Conservation (phyloP, 306 rosid species). For the Prunus campanulata region DNA sequence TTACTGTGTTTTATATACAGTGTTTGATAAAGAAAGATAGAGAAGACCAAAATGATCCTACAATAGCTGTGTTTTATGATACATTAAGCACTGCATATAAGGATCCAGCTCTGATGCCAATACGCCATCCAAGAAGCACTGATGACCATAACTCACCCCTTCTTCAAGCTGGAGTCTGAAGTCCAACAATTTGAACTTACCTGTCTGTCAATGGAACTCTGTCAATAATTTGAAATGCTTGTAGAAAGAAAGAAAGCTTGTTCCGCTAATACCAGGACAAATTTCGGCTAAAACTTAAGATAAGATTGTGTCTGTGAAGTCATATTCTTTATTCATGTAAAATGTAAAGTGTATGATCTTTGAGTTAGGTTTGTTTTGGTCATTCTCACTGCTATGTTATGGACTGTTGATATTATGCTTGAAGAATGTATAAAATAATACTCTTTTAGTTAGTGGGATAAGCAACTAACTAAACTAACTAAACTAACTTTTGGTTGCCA, state of each 20-base stretch:
- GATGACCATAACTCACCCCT: slow-evolving; percentile 52
- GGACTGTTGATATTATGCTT: no score
- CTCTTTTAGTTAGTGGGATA: no score
- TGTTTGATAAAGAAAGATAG: slow-evolving; percentile 73
- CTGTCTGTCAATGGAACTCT: not conserved
- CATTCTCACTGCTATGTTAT: no score
- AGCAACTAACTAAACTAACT: not conserved
- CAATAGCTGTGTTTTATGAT: slow-evolving; percentile 51
- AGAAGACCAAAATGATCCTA: slow-evolving; percentile 49
- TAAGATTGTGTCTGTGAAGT: not conserved
- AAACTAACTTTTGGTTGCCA: not conserved
- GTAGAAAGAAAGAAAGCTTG: not conserved
- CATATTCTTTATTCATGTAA: not conserved
- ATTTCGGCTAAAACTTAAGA: not conserved
- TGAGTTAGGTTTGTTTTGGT: not conserved
- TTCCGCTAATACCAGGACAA: not conserved
- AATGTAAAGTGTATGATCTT: not conserved
- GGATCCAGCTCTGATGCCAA: slow-evolving; percentile 61
- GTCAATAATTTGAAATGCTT: not conserved
- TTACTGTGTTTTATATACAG: slow-evolving; percentile 37
- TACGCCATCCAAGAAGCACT: slow-evolving; percentile 29
- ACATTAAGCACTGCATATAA: slow-evolving; percentile 50
- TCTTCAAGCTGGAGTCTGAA: slow-evolving; percentile 40
- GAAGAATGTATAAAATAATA: no score
- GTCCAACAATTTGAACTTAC: not conserved